Conservation (phyloP, 176 grass and related monocot genomes). For the Calamus simplicifolius region DNA sequence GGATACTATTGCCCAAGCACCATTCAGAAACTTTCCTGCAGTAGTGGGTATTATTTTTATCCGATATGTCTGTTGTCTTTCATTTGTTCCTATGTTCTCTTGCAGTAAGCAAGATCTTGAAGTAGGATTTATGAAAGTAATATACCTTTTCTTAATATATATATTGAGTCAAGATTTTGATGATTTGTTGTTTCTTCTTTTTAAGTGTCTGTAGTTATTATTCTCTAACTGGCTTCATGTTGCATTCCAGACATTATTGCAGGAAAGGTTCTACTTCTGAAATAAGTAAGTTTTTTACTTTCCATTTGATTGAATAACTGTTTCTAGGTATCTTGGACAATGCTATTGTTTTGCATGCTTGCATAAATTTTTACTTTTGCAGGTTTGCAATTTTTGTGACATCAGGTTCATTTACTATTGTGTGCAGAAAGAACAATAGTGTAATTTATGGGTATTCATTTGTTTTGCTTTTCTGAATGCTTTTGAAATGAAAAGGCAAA, state of each 20-base stretch:
- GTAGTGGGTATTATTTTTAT: conserved; percentile 47
- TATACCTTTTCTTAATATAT: not conserved
- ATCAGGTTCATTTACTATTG: no score
- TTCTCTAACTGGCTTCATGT: conserved; percentile 7
- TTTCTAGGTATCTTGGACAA: no score
- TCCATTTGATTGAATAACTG: no score
- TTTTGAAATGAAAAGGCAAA: no score
- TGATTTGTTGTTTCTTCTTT: conserved; percentile 1
- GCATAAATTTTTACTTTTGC: no score
- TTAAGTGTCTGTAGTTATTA: not conserved
- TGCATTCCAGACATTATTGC: conserved; percentile 65
- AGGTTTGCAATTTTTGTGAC: no score
- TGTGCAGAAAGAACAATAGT: no score
- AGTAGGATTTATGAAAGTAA: not conserved
- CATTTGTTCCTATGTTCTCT: conserved; percentile 3
- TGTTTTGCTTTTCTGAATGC: no score
- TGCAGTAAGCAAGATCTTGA: not conserved
- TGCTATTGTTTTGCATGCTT: no score
- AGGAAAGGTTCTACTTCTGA: conserved; percentile 58
- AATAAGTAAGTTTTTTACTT: conserved; percentile 41
- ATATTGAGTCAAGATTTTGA: not conserved
- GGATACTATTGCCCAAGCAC: conserved; percentile 79
- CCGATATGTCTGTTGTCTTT: not conserved
- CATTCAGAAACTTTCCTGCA: conserved; percentile 37
- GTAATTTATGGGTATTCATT: no score